Conservation (phyloP, 225 moss, liverwort and hornwort genomes). For the Physcomitrium patens region DNA sequence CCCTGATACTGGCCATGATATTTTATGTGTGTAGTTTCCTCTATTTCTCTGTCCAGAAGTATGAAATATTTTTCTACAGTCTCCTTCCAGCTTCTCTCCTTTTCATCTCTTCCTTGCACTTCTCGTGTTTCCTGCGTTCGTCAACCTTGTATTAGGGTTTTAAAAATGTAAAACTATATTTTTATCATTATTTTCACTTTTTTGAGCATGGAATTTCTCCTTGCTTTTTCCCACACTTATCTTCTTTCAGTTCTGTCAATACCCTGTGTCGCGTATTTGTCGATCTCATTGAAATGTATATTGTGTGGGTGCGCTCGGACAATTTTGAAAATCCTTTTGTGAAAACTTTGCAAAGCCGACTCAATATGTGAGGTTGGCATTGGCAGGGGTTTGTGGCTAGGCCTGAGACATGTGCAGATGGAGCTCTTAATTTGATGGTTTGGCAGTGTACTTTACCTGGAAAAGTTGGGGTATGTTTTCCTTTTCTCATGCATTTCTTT, state of each 20-base stretch:
- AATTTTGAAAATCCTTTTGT: background rate
- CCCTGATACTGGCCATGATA: background rate
- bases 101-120: background rate
- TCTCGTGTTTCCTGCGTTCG: background rate
- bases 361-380: constrained; percentile 15
- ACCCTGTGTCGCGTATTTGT: background rate
- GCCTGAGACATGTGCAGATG: constrained; percentile 80
- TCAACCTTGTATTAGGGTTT: background rate
- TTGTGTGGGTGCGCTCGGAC: background rate
- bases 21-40: background rate
- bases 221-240: background rate
- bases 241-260: background rate
- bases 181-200: too few species aligned
- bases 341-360: background rate
- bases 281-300: background rate
- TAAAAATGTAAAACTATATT: too few species aligned
- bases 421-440: constrained; percentile 89
- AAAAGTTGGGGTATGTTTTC: constrained; percentile 70
- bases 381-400: constrained; percentile 97
- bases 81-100: background rate
- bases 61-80: background rate
- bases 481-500: constrained; percentile 4
- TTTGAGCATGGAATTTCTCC: too few species aligned
- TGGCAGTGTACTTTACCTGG: constrained; percentile 99
- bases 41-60: constrained; percentile 5